Base-by-base conservation (phyloP, 2,329 filamentous ascomycete genomes). In the Dactylellina haptotyla region DNA sequence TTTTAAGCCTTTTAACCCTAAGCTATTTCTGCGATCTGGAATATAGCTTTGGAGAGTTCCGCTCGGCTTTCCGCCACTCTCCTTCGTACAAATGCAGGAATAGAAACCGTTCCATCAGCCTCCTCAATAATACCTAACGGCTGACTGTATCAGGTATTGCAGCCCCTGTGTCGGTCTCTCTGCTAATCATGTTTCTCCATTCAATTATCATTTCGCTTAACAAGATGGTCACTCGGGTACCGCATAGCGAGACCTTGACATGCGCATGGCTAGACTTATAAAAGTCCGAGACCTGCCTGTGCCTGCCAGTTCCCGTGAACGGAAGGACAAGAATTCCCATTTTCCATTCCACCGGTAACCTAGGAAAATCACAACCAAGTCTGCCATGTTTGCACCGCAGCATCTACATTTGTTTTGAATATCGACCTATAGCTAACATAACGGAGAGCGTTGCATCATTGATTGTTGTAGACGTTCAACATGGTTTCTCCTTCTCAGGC, bases 121-220 rank as follows among this genome's bases (percentile, higher is more conserved):
- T 48, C 20, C 46, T 59, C 25, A 14, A n/a, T 26, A 61, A 18
- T 12, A 39, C 30, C 16, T 34, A 30, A 45, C 56, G 59, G 56
- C 39, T 30, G 28, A 48, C 50, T 48, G 54, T 73, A 45, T 62
- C 54, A 65, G 41, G 56, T 72, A 61, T 62, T 16, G 18, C 23
- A 73, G 54, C 69, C 51, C 41, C 46, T 73, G 69, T 66, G 54
- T 73, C 59, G 57, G 39, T 41, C 45, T 43, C 28, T 62, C 37
- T 51, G 26, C 18, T 41, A 48, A 50, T 62, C 41, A 30, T 65
- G 61, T 43, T 46, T 56, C 54, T 65, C 61, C 57, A 41, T 73
- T 46, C n/a, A 64, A 26, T 5, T 57, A 70, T 63, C 48, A 62
- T 72, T 48, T 73, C 69, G 69, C 69, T 73, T 61, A 57, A 51